These are phyloP conservation scores for Capillidium rhysosporum DNA, from an alignment of 371 early-diverging fungal species.

Conservation along the genomic window DNA sequence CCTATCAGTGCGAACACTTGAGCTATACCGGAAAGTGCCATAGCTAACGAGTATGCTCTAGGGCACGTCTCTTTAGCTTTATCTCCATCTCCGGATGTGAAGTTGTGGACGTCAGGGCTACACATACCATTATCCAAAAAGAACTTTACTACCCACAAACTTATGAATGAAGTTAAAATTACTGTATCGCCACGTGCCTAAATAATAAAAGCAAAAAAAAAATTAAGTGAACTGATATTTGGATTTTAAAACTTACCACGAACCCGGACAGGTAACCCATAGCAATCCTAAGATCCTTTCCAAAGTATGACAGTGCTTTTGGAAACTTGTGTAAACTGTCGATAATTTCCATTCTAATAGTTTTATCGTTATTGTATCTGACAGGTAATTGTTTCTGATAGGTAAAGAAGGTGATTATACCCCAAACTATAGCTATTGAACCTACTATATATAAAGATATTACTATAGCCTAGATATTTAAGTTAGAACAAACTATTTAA, in stretches of 20 bases:
- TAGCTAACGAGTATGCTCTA: constrained; percentile 14
- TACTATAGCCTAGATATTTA: neutral
- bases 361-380: no score
- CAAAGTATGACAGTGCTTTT: constrained; percentile 13
- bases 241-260: constrained; percentile 26
- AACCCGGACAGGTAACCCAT: constrained; percentile 35
- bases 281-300: constrained; percentile 30
- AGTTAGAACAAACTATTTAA: constrained; percentile 2
- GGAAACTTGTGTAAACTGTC: neutral
- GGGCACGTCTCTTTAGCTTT: constrained; percentile 11
- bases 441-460: constrained; percentile 8
- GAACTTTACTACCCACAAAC: constrained; percentile 45
- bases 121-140: constrained; percentile 34
- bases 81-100: constrained; percentile 9
- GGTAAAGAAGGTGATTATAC: constrained; percentile 1
- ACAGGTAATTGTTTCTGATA: neutral
- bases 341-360: neutral
- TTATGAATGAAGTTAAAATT: constrained; percentile 46
- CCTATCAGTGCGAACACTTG: constrained; percentile 45
- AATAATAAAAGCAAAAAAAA: constrained; percentile 6
- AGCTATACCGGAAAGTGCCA: constrained; percentile 31
- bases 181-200: constrained; percentile 55
- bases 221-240: neutral
- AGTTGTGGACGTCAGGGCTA: no score
- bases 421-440: neutral